Conservation (phyloP, 192 early-diverging fungal species). For the Backusella macrospora region DNA sequence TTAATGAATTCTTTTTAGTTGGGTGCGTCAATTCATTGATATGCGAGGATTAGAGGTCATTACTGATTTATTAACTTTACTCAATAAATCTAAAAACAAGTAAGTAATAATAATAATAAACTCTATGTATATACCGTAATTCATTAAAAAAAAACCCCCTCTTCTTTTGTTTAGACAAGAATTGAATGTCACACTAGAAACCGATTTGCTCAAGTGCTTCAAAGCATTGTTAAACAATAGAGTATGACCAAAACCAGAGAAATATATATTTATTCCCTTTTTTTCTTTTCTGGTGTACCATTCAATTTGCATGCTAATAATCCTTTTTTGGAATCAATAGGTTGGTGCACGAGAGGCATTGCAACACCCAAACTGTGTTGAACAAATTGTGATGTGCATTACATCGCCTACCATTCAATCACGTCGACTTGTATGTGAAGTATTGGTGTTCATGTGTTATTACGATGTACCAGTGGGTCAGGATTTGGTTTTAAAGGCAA, state of each 20-base stretch:
- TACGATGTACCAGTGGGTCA: constrained; percentile 75
- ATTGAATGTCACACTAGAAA: constrained; percentile 71
- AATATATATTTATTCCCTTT: background rate
- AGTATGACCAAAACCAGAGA: constrained; percentile 18
- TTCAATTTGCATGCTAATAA: background rate
- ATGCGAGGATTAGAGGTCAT: constrained; percentile 70
- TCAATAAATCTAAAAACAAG: constrained; percentile 58
- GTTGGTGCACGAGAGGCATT: constrained; percentile 80
- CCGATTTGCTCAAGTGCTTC: constrained; percentile 78
- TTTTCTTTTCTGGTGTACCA: background rate
- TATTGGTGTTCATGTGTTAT: constrained; percentile 77
- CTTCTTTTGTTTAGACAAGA: constrained; percentile 47
- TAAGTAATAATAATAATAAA: constrained; percentile 29
- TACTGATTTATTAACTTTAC: constrained; percentile 60
- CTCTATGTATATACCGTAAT: constrained; percentile 15
- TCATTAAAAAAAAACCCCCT: background rate
- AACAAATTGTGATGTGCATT: constrained; percentile 72
- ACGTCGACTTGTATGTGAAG: constrained; percentile 72
- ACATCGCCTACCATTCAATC: constrained; percentile 71
- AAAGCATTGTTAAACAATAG: constrained; percentile 76
- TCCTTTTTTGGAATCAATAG: constrained; percentile 34
- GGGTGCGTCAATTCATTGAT: constrained; percentile 82
- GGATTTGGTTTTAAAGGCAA: constrained; percentile 73
- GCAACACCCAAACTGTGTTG: constrained; percentile 70
- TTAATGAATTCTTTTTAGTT: constrained; percentile 41